Conservation (phyloP, 768 basidiomycete species). For the Leccinum pellstonianum region DNA sequence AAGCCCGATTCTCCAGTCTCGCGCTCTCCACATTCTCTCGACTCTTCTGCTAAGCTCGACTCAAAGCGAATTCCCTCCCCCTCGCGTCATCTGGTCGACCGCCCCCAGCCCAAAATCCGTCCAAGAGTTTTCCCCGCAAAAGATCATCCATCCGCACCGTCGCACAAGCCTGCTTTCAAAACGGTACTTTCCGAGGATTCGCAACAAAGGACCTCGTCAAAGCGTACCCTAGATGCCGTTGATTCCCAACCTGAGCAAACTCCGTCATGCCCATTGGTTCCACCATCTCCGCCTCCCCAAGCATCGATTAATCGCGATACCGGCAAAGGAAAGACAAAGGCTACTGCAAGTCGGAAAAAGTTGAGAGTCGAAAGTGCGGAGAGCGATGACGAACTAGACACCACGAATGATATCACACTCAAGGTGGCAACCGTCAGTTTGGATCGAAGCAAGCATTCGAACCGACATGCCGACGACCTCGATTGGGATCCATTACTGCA, state of each 20-base stretch:
- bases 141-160: not conserved
- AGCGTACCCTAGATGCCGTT: constrained; percentile 42
- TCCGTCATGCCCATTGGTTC: constrained; percentile 41
- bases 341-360: constrained; percentile 47
- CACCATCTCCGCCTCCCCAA: constrained; percentile 67
- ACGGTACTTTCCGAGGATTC: constrained; percentile 2
- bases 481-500: constrained; percentile 33
- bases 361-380: constrained; percentile 39
- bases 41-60: constrained; percentile 3
- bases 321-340: constrained; percentile 42
- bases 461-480: constrained; percentile 16
- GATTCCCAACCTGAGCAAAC: constrained; percentile 18
- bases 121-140: constrained; percentile 16
- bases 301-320: constrained; percentile 29
- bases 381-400: constrained; percentile 24
- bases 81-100: constrained; percentile 1
- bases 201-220: constrained; percentile 35
- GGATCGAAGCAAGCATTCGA: constrained; percentile 11
- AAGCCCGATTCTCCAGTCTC: constrained; percentile 11
- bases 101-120: constrained; percentile 4
- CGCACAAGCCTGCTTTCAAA: constrained; percentile 2
- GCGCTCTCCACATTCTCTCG: not conserved
- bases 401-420: constrained; percentile 16
- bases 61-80: constrained; percentile 3
- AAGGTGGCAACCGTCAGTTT: constrained; percentile 22